Evolutionary conservation across 2,329 filamentous ascomycete species (phyloP).

Genomic region (Clonostachys solani): DNA sequence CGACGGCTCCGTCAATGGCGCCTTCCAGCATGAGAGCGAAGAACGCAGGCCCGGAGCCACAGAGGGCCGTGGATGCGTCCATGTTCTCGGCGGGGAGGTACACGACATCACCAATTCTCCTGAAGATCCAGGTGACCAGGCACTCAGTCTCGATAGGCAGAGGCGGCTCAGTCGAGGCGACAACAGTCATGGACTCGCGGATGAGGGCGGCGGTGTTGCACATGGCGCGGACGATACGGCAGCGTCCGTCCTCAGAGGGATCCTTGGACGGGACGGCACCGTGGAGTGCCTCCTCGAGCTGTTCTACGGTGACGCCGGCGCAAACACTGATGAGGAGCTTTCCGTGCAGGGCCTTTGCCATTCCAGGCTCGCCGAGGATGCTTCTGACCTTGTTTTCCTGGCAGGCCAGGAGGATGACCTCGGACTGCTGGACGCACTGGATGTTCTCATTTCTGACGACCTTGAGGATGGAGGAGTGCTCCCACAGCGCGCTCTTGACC

Average conservation of each 20-base stretch:
- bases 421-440: constrained; percentile 58
- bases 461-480: constrained; percentile 58
- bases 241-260: constrained; percentile 41
- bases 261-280: constrained; percentile 43
- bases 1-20: constrained; percentile 71
- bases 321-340: constrained; percentile 82
- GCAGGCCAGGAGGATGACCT: constrained; percentile 75
- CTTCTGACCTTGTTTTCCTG: constrained; percentile 72
- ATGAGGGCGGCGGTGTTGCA: constrained; percentile 81
- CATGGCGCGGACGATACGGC: constrained; percentile 72
- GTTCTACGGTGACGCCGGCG: constrained; percentile 67
- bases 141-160: constrained; percentile 45
- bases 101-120: constrained; percentile 65
- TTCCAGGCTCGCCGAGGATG: constrained; percentile 63
- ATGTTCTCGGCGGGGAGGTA: constrained; percentile 63
- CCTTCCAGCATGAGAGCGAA: constrained; percentile 73
- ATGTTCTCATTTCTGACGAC: constrained; percentile 72
- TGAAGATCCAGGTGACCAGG: constrained; percentile 75
- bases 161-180: constrained; percentile 58
- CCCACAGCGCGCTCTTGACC: constrained; percentile 60
- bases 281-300: constrained; percentile 64
- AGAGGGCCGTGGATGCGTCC: constrained; percentile 71
- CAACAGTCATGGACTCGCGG: constrained; percentile 77
- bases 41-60: constrained; percentile 72
- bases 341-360: constrained; percentile 67